Base-by-base conservation (phyloP, 2,329 filamentous ascomycete species). In the Dactylellina parvicollis region DNA sequence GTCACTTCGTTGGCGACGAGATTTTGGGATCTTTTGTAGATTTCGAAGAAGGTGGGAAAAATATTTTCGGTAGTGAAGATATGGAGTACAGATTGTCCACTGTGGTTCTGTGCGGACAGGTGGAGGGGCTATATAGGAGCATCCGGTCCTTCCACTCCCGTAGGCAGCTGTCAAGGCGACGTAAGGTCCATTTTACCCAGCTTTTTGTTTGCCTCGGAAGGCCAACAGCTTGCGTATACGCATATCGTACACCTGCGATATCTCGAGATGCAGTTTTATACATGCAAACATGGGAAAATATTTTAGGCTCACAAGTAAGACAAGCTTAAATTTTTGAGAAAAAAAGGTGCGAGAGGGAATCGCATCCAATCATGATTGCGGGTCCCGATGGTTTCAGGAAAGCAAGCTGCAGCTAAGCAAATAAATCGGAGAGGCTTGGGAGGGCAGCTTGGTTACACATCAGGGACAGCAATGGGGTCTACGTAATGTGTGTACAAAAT, bases 101-200 rank as follows among this genome's bases (percentile, higher is more conserved):
- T n/a, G n/a, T n/a, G n/a, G n/a, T n/a, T n/a, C n/a, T n/a, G n/a
- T n/a, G n/a, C n/a, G n/a, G n/a, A n/a, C n/a, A n/a, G n/a, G n/a
- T n/a, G n/a, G n/a, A n/a, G n/a, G n/a, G n/a, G n/a, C n/a, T n/a
- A n/a, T n/a, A n/a, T n/a, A n/a, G 24, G 12, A 9, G 42, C 20
- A 10, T n/a, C 20, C 4, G 20, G 20, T 49, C 14, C 5, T 49
- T 12, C 12, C 12, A 12, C 18, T 14, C 4, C 5, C 14, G 61
- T 34, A 66, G 61, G 61, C 61, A 57, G 42, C 44, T 38, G n/a
- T 40, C 2, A n/a, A 28, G 52, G 61, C 49, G 18, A 57, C 61
- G 61, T 66, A 65, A 54, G 47, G 36, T 55, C 49, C 9, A 34
- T 28, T 61, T 61, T 40, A 40, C 8, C 49, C 47, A 36, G 26